Conservation (phyloP, 208 protist genomes). For the Herpetomonas samuelpessoai region DNA sequence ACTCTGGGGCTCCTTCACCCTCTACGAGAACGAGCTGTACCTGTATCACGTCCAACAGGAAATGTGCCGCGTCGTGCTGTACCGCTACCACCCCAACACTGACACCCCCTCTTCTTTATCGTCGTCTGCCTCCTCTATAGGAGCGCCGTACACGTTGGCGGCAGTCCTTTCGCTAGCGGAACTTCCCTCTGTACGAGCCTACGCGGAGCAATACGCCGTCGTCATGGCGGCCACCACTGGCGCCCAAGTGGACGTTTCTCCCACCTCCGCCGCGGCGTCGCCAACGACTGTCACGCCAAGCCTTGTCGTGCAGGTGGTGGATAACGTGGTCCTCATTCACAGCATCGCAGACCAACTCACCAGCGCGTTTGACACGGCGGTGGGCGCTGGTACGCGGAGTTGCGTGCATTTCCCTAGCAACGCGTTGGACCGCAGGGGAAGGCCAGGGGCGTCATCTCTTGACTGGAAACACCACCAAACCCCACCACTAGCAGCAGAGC, state of each 20-base stretch:
- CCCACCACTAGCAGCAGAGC: neutral
- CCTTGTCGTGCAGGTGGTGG: constrained; percentile 43
- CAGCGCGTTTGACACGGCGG: constrained; percentile 32
- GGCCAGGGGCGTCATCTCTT: too few species aligned
- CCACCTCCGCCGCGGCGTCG: too few species aligned
- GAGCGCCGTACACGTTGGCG: neutral
- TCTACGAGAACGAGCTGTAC: neutral
- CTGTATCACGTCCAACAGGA: neutral
- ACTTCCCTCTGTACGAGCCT: neutral
- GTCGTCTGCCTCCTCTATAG: too few species aligned
- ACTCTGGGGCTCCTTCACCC: neutral
- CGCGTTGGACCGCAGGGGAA: too few species aligned
- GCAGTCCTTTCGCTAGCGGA: neutral
- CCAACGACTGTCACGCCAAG: constrained; percentile 1
- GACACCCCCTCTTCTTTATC: too few species aligned
- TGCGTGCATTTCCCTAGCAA: neutral
- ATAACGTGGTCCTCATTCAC: constrained; percentile 56
- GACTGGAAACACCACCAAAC: too few species aligned
- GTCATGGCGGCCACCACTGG: too few species aligned
- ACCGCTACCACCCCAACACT: neutral
- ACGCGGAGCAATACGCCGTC: neutral
- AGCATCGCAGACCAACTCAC: constrained; percentile 11
- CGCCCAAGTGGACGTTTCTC: too few species aligned
- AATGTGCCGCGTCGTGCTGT: neutral
- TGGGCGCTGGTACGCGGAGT: neutral